Evolutionary conservation across 805 yeast species (phyloP).

Genomic region (Spathaspora sp.): DNA sequence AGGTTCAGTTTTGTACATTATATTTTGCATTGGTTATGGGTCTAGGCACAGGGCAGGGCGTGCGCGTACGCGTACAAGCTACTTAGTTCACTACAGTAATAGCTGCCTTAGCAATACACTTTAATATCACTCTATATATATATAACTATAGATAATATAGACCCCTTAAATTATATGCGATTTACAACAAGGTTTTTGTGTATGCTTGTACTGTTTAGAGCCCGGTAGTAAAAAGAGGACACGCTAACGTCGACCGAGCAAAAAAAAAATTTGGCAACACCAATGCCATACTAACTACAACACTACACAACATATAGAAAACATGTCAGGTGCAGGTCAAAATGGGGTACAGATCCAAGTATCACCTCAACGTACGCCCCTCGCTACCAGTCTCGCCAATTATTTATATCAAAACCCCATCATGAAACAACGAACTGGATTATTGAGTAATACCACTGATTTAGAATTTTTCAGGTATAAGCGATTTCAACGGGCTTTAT

Average conservation of each 20-base stretch:
- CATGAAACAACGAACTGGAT: conserved; percentile 81
- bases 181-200: no score
- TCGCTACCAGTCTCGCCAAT: conserved; percentile 66
- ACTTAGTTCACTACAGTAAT: no score
- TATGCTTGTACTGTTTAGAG: no score
- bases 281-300: background rate
- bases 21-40: background rate
- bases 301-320: background rate
- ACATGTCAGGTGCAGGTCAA: conserved; percentile 2
- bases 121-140: background rate
- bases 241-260: background rate
- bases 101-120: no score
- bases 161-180: background rate
- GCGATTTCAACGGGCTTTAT: conserved; percentile 74
- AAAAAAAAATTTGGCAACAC: background rate
- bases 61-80: no score
- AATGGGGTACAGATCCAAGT: conserved; percentile 13
- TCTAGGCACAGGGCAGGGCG: background rate
- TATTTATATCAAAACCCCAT: conserved; percentile 60
- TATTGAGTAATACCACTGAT: conserved; percentile 61
- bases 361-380: conserved; percentile 34
- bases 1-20: background rate
- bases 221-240: background rate
- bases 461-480: conserved; percentile 85
- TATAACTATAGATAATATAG: background rate